Base-by-base conservation (phyloP, 2,329 filamentous ascomycete genomes). In the Helotiales sp. region DNA sequence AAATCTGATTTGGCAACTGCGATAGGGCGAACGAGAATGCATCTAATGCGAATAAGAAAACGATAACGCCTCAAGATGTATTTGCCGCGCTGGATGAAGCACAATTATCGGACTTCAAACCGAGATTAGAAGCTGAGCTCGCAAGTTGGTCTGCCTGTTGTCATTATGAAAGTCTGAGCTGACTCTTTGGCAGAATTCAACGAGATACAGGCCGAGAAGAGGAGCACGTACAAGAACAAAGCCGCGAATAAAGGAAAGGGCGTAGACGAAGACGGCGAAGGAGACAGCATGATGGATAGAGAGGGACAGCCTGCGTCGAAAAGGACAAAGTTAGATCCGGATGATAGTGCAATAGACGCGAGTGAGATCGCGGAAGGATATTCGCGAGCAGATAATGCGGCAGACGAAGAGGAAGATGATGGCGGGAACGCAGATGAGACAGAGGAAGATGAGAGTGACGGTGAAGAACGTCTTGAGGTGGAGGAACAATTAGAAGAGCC, bases 81-180 rank as follows among this genome's bases (percentile, higher is more conserved):
- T 86, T 93, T 69, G 85, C 86, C 50, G 90, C 89, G 0, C 79
- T 95, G 25, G 85, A 89, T n/a, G 85, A 89, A 27, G 82, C 87
- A 47, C 90, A 93, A 71, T 90, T 90, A 62, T 75, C 78, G 49
- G 80, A 79, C n/a, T 92, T 93, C 70, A 77, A 91, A 55, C 82
- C 83, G 13, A 79, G 85, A 31, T 76, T 93, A 30, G 87, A 93
- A 72, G 87, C 85, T 5, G 90, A 93, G 73, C 87, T 92, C 70
- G 82, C 84, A 40, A 91, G 88, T 91, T 71, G 48, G 85, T 78
- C 30, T 48, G 29, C 15, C 13, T 22, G 8, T 1, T 44, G 49
- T 30, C 51, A 13, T 24, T 17, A 7, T 19, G 15, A 27, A 27
- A 33, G 8, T 15, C 19, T 22, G 24, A 52, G 57, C 34, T 57